Evolutionary conservation across 1,139 yeast species (phyloP), one percentile per base, ranked within the genome.

Genomic region (Debaryomycetaceae sp.): DNA sequence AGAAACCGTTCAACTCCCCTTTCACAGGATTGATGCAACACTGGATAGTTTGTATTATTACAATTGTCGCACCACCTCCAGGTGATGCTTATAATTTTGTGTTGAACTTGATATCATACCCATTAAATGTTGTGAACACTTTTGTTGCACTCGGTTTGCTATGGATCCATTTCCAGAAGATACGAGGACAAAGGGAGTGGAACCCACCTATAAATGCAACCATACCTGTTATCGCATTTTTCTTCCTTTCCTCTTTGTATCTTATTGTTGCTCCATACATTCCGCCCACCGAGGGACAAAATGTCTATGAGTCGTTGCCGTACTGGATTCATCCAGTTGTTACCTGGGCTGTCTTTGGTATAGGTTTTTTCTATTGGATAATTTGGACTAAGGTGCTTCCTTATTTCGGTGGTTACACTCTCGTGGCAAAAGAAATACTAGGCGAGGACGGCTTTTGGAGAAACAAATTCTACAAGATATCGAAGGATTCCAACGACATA

Each of bases 251-350:
- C 6, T 85, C 90, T 17, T 57, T 85, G 24, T 88, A 87, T 60
- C 72, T 88, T 59, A 76, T 87, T 45, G 78, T 79, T 47, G 93
- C 95, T 39, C 96, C 96, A 44, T 87, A 85, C 61, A 76, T 88
- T 51, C 91, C 95, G 37, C 96, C 95, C 42, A 60, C 74, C 34
- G 70, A 59, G 36, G 87, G 85, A 34, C 86, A 85, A 66, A 72
- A 74, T 41, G 90, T 85, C 46, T 87, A 86, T 73, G 67, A 79
- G 39, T 56, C 62, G 45, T 68, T 86, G 56, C 96, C 95, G 36
- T 88, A 87, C 69, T 88, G 81, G 76, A 76, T 85, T 45, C 95
- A 87, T 62, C 83, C 91, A 57, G 95, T 87, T 42, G 89, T 86
- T 22, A 85, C 95, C 8, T 79, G 90, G 84, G 93, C 85, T 50